A percentile compares a stretch with the other conserved stretches of the same genome.
Evolutionary conservation across 768 basidiomycete species (phyloP).

Genomic region (Gautieria morchelliformis): DNA sequence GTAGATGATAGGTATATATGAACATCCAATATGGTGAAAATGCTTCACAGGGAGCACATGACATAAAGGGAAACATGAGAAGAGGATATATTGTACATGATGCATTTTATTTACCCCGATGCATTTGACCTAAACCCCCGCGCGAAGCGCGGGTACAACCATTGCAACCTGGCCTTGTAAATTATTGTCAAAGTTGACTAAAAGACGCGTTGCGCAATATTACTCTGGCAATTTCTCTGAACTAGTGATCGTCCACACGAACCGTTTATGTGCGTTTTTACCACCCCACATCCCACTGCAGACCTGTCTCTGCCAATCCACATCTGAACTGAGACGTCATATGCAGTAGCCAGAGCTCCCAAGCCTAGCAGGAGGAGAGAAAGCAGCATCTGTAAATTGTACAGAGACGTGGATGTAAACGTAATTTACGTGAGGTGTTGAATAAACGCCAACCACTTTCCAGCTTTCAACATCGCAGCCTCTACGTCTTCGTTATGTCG

Average conservation of each 20-base stretch:
- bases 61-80: too few species aligned
- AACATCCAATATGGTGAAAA: too few species aligned
- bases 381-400: not conserved
- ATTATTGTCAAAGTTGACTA: conserved; percentile 62
- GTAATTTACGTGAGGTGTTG: too few species aligned
- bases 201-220: not conserved
- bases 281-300: conserved; percentile 95
- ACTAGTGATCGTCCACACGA: conserved; percentile 15
- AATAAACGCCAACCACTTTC: not conserved
- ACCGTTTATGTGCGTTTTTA: conserved; percentile 74
- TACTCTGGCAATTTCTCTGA: conserved; percentile 11
- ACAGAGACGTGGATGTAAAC: not conserved
- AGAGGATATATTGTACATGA: too few species aligned
- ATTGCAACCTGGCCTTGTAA: conserved; percentile 87
- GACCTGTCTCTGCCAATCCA: conserved; percentile 79
- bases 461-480: too few species aligned
- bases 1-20: too few species aligned
- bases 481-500: too few species aligned
- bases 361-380: conserved; percentile 3
- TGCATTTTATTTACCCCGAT: too few species aligned
- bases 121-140: too few species aligned
- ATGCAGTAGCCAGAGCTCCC: conserved; percentile 26
- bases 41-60: too few species aligned
- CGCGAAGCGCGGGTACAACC: too few species aligned
- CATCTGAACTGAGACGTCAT: conserved; percentile 61